Evolutionary conservation across 768 basidiomycete species (phyloP), one percentile per base, ranked within the genome.

Genomic region (Amanita rubescens): DNA sequence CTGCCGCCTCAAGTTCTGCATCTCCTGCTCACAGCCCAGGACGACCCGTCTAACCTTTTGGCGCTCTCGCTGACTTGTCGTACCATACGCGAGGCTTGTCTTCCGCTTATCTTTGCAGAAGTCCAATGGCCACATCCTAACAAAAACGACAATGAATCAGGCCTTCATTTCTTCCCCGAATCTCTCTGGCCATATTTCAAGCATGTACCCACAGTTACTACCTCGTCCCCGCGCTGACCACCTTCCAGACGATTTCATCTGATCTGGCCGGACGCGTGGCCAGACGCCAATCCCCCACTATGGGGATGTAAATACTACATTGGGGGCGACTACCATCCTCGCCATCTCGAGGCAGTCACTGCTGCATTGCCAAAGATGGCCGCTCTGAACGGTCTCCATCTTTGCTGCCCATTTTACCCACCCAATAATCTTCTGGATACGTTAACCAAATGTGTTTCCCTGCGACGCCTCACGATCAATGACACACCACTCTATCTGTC

Each of bases 221-320:
- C 11, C 9, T 20, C 32, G 37, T 15, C 33, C 15, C 50, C 11
- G 12, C 37, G 22, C 54, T 54, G 14, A 51, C 25, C 27, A 5
- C 20, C 43, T 22, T 20, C n/a, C n/a, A 74, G 74, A 56, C 63
- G 59, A 20, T 68, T 75, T 33, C 60, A 65, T 48, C 58, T 75
- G 3, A 62, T 69, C 38, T 75, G 74, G 74, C 74, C 74, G 10
- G 74, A 74, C 55, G 68, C 73, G 45, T 74, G 74, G 74, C 69
- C 70, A 3, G 74, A 75, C 45, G 58, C 69, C 10, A 60, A 62
- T 4, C 73, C 71, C 6, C 71, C 72, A 1, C 65, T 66, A n/a
- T 72, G 69, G 69, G 73, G 71, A 37, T 66, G 69, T 49, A 66
- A 64, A 41, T 68, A 65, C 53, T 67, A 67, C 33, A 51, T 62